Percentiles rank a stretch among this genome's conserved stretches.
phyloP scores from a whole-genome alignment of 2,329 filamentous ascomycete species.

The Fusarium udum region DNA sequence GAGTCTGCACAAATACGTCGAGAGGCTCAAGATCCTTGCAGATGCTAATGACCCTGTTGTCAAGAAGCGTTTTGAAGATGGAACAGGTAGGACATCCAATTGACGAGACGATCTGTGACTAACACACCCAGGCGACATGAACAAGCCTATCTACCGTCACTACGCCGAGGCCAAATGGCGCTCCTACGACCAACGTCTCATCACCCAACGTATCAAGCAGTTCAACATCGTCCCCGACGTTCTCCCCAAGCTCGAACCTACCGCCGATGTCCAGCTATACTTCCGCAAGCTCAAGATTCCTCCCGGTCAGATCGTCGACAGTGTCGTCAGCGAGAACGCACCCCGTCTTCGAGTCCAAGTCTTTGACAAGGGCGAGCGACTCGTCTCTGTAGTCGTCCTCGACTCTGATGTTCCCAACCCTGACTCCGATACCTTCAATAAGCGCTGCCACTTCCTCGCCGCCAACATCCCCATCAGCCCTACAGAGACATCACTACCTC shows the following conservation, averaged over 20 bases:
- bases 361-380: slow-evolving; percentile 82
- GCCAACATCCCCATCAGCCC: slow-evolving; percentile 67
- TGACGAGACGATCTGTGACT: background rate
- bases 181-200: slow-evolving; percentile 79
- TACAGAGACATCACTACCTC: slow-evolving; percentile 68
- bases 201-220: slow-evolving; percentile 86
- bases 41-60: slow-evolving; percentile 96
- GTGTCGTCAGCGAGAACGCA: slow-evolving; percentile 74
- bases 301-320: slow-evolving; percentile 82
- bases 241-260: slow-evolving; percentile 80
- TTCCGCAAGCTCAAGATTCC: slow-evolving; percentile 77
- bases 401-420: slow-evolving; percentile 90
- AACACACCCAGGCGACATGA: slow-evolving; percentile 79
- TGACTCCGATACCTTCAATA: slow-evolving; percentile 77
- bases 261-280: slow-evolving; percentile 81
- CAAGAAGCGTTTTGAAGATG: slow-evolving; percentile 94
- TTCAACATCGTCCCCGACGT: slow-evolving; percentile 91
- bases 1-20: slow-evolving; percentile 76
- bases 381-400: slow-evolving; percentile 85
- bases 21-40: slow-evolving; percentile 84
- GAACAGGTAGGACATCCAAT: slow-evolving; percentile 67
- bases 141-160: slow-evolving; percentile 93
- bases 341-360: slow-evolving; percentile 84
- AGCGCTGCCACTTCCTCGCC: slow-evolving; percentile 88
- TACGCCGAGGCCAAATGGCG: slow-evolving; percentile 91